phyloP scores from a whole-genome alignment of 1,139 yeast species.

The Debaryomycetaceae sp. region DNA sequence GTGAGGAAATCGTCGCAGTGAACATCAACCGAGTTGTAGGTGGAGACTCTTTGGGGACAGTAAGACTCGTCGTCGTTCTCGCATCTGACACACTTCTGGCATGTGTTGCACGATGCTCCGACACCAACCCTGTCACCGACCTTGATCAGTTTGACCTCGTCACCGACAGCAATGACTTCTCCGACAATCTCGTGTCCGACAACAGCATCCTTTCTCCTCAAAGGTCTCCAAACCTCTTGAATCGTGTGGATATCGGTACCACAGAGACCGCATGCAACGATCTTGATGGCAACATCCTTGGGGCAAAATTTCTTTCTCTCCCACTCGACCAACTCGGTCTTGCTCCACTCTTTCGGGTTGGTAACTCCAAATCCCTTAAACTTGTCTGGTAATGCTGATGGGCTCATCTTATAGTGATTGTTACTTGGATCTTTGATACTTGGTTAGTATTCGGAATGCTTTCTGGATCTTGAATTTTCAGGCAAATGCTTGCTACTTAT shows the following conservation, averaged over 20 bases:
- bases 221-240: slow-evolving; percentile 40
- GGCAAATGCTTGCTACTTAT: neutral
- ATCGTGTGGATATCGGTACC: slow-evolving; percentile 54
- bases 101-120: slow-evolving; percentile 52
- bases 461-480: neutral
- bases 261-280: slow-evolving; percentile 56
- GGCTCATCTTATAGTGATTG: slow-evolving; percentile 8
- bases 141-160: slow-evolving; percentile 40
- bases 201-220: slow-evolving; percentile 25
- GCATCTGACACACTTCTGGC: slow-evolving; percentile 50
- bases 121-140: slow-evolving; percentile 62
- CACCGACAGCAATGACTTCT: slow-evolving; percentile 49
- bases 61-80: slow-evolving; percentile 44
- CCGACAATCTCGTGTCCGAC: slow-evolving; percentile 57
- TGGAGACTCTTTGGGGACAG: slow-evolving; percentile 40
- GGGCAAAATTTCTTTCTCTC: slow-evolving; percentile 34
- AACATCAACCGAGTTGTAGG: slow-evolving; percentile 42
- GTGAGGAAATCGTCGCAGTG: slow-evolving; percentile 33
- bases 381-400: slow-evolving; percentile 24
- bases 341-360: slow-evolving; percentile 36
- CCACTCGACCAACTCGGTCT: slow-evolving; percentile 40
- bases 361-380: slow-evolving; percentile 45
- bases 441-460: neutral
- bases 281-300: slow-evolving; percentile 45
- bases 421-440: neutral